Evolutionary conservation across 495 filamentous ascomycete species (phyloP).

Genomic region (Podospora bellae-mahoneyi): DNA sequence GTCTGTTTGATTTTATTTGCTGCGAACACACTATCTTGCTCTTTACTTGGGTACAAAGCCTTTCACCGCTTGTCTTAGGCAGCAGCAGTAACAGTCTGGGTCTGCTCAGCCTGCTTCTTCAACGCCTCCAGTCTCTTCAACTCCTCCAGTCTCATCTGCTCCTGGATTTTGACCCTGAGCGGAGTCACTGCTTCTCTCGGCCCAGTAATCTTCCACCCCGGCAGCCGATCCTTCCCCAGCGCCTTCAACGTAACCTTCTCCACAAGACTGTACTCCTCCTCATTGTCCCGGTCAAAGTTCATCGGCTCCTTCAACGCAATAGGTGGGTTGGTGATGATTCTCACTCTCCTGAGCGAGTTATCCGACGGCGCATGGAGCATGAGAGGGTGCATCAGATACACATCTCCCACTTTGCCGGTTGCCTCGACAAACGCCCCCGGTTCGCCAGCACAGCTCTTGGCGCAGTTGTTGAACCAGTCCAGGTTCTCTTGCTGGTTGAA

Average conservation of each 20-base stretch:
- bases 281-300: conserved; percentile 54
- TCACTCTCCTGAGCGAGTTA: conserved; percentile 55
- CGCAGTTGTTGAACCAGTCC: conserved; percentile 54
- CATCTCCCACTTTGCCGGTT: conserved; percentile 62
- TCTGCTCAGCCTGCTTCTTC: conserved; percentile 19
- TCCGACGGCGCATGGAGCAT: conserved; percentile 66
- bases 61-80: conserved; percentile 2
- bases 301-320: conserved; percentile 63
- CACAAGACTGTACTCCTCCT: conserved; percentile 62
- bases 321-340: conserved; percentile 72
- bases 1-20: background rate
- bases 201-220: conserved; percentile 59
- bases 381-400: conserved; percentile 67
- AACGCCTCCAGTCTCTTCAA: conserved; percentile 37
- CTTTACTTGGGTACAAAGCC: background rate
- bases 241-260: conserved; percentile 62
- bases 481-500: conserved; percentile 43
- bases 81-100: conserved; percentile 11
- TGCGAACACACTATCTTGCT: background rate
- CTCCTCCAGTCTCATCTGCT: conserved; percentile 51
- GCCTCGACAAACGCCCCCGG: conserved; percentile 56
- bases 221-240: conserved; percentile 55
- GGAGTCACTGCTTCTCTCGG: conserved; percentile 47
- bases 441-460: conserved; percentile 38
- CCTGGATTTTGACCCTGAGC: conserved; percentile 42